Base-by-base conservation (phyloP, 106 monocot genomes). In the Phalaenopsis equestris region DNA sequence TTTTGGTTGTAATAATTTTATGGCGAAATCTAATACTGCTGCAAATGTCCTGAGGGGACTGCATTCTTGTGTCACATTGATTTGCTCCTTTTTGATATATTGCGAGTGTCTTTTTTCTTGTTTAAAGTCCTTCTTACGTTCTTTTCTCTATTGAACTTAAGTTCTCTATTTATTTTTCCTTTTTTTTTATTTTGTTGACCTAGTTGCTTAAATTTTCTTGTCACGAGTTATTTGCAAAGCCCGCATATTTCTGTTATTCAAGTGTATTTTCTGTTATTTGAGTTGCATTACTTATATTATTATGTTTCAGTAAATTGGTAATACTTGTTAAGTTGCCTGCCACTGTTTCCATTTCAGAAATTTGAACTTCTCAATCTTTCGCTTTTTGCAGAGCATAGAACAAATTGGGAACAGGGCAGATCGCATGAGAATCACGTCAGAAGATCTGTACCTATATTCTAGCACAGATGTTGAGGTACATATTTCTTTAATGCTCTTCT, bases 331-430 rank as follows among this genome's bases (percentile, higher is more conserved):
- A 30, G 30, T 30, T 30, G 30, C 30, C 30, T 30, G 30, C 30
- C 30, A 30, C 30, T 30, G 30, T 30, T 72, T 72, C 41, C 41
- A 10, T 72, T 72, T 41, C 12, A 15, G 41, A 3, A 41, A 41
- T 42, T 72, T 72, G 36, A 41, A 41, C 38, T 41, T 38, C 72
- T 43, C 45, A 74, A 11, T 42, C n/a, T 82, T 78, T 67, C 84
- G 48, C 38, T 43, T 39, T 52, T 77, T 41, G 46, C 92, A 99
- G 99, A 99, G 99, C 76, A 88, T 99, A 57, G 95, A 95, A 75
- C 99, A 99, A 89, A 95, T 99, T 83, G 95, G 84, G 55, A 95
- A 91, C 85, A 88, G 99, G 85, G 95, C 99, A 72, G 88, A 90
- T 45, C 95, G 99, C 56, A 91, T 99, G 99, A 56, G 84, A 80